phyloP scores from a whole-genome alignment of 768 basidiomycete genomes.

The Fomitopsis serialis region DNA sequence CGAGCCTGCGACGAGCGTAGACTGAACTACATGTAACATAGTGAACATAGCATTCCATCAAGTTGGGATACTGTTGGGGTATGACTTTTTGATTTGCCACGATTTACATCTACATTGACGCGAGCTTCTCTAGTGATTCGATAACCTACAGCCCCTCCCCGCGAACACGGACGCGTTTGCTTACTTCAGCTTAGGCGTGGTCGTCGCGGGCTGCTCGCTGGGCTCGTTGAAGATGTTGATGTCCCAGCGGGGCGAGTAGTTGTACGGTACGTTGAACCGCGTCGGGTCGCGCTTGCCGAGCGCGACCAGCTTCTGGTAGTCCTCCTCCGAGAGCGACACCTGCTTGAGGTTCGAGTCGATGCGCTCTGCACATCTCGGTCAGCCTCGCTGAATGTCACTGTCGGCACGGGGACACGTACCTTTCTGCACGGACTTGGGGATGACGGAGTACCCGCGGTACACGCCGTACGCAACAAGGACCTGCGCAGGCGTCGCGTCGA shows the following conservation, averaged over 20 bases:
- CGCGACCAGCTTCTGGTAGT: slow-evolving; percentile 53
- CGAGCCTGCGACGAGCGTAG: no score
- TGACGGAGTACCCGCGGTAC: slow-evolving; percentile 72
- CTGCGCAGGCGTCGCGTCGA: slow-evolving; percentile 68
- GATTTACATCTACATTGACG: no score
- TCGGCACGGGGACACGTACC: slow-evolving; percentile 20
- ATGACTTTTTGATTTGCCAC: no score
- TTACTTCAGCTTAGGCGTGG: slow-evolving; percentile 28
- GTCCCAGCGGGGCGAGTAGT: slow-evolving; percentile 59
- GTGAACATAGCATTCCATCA: no score
- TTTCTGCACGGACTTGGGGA: slow-evolving; percentile 78
- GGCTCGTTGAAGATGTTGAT: slow-evolving; percentile 68
- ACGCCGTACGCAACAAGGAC: slow-evolving; percentile 80
- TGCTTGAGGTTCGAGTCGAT: slow-evolving; percentile 78
- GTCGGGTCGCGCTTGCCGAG: slow-evolving; percentile 44
- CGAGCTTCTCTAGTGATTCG: no score
- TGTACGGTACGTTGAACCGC: slow-evolving; percentile 60
- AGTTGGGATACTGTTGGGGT: no score
- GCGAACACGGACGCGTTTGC: background rate
- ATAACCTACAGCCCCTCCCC: no score
- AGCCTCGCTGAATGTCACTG: background rate
- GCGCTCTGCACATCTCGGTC: slow-evolving; percentile 33
- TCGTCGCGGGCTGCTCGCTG: slow-evolving; percentile 38
- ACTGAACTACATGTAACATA: no score
- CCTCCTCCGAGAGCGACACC: slow-evolving; percentile 57